Conservation (phyloP, 805 yeast genomes). For the Clavispora santaluciae region DNA sequence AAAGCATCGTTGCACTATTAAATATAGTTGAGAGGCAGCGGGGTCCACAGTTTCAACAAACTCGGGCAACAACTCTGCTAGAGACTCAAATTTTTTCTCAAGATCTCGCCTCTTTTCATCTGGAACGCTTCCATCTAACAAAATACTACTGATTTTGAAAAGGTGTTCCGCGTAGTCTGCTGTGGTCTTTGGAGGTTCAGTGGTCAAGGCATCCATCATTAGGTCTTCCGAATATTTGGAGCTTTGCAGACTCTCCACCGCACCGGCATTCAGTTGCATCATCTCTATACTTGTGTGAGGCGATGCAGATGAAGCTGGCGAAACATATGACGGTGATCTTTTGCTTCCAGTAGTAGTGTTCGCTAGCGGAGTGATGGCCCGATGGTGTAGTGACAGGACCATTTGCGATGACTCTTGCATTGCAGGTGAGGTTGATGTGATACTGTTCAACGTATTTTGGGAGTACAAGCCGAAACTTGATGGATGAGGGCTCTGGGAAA, state of each 20-base stretch:
- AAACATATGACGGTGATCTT: neutral
- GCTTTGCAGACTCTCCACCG: neutral
- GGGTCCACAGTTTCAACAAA: slow-evolving; percentile 24
- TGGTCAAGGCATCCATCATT: slow-evolving; percentile 20
- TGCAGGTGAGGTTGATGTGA: neutral
- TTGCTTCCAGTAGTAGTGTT: neutral
- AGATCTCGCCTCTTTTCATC: slow-evolving; percentile 15
- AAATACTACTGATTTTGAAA: slow-evolving; percentile 24
- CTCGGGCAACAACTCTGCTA: slow-evolving; percentile 21
- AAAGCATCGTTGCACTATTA: slow-evolving; percentile 35
- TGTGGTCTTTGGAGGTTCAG: slow-evolving; percentile 25
- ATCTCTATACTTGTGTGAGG: neutral
- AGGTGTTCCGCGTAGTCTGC: slow-evolving; percentile 37
- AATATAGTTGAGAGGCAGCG: slow-evolving; percentile 26
- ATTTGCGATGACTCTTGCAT: neutral
- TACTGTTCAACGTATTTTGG: neutral
- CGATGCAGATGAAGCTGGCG: neutral
- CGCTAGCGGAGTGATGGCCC: neutral
- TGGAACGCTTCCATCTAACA: slow-evolving; percentile 17
- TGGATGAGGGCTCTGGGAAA: neutral
- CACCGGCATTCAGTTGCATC: neutral
- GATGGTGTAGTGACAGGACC: neutral
- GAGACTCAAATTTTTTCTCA: slow-evolving; percentile 19
- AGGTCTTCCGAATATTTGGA: slow-evolving; percentile 14
- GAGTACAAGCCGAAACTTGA: neutral